A percentile compares a stretch with the other conserved stretches of the same genome.
phyloP scores from a whole-genome alignment of 768 basidiomycete genomes.

The Mrakia hoshinonis region DNA sequence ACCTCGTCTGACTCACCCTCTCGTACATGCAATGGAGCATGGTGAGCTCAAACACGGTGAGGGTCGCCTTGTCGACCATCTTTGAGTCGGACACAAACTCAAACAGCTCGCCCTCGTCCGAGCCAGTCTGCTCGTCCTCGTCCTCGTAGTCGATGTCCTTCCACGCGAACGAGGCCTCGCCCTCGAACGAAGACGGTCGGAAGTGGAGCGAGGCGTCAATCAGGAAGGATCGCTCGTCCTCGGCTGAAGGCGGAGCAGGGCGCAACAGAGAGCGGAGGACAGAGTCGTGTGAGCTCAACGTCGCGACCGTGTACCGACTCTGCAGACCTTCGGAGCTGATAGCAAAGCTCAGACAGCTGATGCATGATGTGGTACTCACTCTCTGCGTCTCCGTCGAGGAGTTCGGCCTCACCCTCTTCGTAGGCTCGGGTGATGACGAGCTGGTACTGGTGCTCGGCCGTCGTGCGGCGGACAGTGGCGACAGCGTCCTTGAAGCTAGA shows the following conservation, averaged over 20 bases:
- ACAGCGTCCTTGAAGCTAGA: slow-evolving; percentile 89
- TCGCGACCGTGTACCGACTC: neutral
- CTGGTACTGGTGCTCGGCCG: slow-evolving; percentile 65
- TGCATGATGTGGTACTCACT: slow-evolving; percentile 40
- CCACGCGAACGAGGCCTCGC: slow-evolving; percentile 29
- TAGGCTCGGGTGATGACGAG: slow-evolving; percentile 93
- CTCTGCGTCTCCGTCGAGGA: slow-evolving; percentile 75
- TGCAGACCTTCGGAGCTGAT: slow-evolving; percentile 29
- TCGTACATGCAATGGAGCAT: slow-evolving; percentile 97
- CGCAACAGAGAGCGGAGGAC: neutral
- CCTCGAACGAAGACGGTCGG: slow-evolving; percentile 44
- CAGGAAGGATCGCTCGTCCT: slow-evolving; percentile 86
- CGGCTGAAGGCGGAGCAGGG: slow-evolving; percentile 50
- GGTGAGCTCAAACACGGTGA: slow-evolving; percentile 82
- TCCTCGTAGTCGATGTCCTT: slow-evolving; percentile 22
- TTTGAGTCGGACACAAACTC: slow-evolving; percentile 65
- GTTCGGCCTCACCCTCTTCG: slow-evolving; percentile 90
- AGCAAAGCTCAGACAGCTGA: too few species aligned
- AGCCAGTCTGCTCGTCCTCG: slow-evolving; percentile 41
- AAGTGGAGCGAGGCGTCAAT: slow-evolving; percentile 86
- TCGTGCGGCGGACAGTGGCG: slow-evolving; percentile 72
- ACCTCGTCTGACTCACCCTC: slow-evolving; percentile 36
- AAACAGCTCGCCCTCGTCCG: slow-evolving; percentile 84
- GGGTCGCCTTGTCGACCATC: slow-evolving; percentile 61
- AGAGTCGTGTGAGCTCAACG: neutral